A percentile compares a stretch with the other conserved stretches of the same genome.
phyloP scores from a whole-genome alignment of 257 asterid genomes.

The Petunia secreta region DNA sequence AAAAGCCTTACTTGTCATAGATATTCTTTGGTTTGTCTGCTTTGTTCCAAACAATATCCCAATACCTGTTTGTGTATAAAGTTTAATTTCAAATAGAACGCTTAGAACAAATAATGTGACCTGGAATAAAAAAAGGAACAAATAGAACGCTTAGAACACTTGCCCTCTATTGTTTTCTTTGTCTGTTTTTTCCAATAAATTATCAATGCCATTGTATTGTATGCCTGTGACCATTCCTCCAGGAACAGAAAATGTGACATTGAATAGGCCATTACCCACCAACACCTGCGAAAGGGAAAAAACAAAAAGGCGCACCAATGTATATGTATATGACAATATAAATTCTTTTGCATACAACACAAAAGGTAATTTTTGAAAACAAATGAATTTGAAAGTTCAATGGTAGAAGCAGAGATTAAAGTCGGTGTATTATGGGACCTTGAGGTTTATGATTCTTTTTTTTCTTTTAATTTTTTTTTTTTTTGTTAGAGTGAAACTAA shows the following conservation, averaged over 20 bases:
- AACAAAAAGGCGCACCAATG: neutral
- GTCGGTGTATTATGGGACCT: too few species aligned
- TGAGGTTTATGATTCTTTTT: too few species aligned
- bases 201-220: conserved; percentile 63
- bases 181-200: conserved; percentile 53
- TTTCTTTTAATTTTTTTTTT: too few species aligned
- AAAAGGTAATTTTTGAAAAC: too few species aligned
- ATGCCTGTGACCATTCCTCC: conserved; percentile 60
- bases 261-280: conserved; percentile 67
- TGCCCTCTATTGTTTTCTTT: conserved; percentile 65
- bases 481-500: too few species aligned
- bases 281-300: conserved; percentile 43
- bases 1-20: conserved; percentile 53
- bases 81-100: neutral
- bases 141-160: too few species aligned
- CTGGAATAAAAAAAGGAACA: neutral
- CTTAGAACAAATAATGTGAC: neutral
- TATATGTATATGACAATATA: too few species aligned
- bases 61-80: conserved; percentile 47
- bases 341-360: too few species aligned
- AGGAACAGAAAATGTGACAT: conserved; percentile 60
- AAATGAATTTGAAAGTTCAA: too few species aligned
- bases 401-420: too few species aligned
- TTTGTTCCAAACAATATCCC: conserved; percentile 84
- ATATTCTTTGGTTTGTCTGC: conserved; percentile 33